Base-by-base conservation (phyloP, 1,139 yeast species). In the Trichomonascaceae sp. region DNA sequence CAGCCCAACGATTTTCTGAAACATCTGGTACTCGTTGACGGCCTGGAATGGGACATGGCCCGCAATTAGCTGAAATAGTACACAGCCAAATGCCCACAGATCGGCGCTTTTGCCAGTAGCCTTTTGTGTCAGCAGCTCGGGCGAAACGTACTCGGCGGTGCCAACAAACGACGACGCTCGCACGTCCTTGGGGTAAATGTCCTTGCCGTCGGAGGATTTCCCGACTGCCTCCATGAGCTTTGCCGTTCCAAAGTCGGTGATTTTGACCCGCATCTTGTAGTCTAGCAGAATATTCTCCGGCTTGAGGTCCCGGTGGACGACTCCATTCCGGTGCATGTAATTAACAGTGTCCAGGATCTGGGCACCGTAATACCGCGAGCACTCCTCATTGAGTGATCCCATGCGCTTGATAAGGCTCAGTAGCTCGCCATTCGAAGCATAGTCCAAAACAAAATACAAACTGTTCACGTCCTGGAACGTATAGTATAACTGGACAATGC, bases 211-310 rank as follows among this genome's bases (percentile, higher is more conserved):
- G 13, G 43, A 46, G 29, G 62, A 64, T 11, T 62, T 62, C 38
- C 59, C 45, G 16, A 61, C 67, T 20, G 23, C 6, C 31, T 67
- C 75, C 33, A 89, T 59, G 23, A 92, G 60, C 54, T 85, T 87
- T 2, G 98, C 98, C 1, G 98, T 92, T 17, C 99, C 99, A 57
- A 92, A 92, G 58, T 92, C 99, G n/a, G 98, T 89, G 36, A 92
- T 71, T 55, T 85, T 85, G 39, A 89, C 66, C 43, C 81, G 75
- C 74, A 80, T 76, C 38, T 80, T 76, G 40, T 69, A 67, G 46
- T 87, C 93, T 35, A 92, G 72, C 43, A 89, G 61, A 29, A 63
- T 60, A 43, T 89, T 89, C 50, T 89, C 99, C 0, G 99, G 99
- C 58, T 89, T 89, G 45, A 89, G 66, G 56, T 89, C 99, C 42